These are phyloP conservation scores for Penicillium occitanis DNA, from an alignment of 2,329 filamentous ascomycete species.

Conservation along the genomic window DNA sequence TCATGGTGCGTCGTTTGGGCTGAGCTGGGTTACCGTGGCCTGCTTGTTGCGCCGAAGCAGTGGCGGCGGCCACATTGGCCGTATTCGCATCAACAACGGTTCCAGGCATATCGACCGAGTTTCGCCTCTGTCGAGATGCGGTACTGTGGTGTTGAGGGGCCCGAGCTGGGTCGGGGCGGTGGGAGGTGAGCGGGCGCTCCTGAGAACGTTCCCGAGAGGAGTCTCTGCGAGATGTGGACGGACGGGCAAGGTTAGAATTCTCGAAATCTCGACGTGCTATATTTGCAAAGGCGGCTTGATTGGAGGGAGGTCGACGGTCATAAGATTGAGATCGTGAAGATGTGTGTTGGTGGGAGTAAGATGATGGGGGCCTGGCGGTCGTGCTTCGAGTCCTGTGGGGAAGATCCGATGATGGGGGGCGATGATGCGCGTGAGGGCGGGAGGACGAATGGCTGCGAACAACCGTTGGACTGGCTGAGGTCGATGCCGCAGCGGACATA, in stretches of 20 bases:
- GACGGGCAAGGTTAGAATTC: constrained; percentile 63
- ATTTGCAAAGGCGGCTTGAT: constrained; percentile 51
- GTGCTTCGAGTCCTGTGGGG: constrained; percentile 50
- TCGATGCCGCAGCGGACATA: constrained; percentile 49
- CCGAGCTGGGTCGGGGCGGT: constrained; percentile 58
- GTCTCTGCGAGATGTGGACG: constrained; percentile 59
- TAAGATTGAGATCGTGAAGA: constrained; percentile 43
- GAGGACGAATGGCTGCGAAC: constrained; percentile 53
- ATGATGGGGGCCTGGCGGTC: constrained; percentile 41
- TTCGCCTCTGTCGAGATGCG: constrained; percentile 44
- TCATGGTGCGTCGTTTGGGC: constrained; percentile 68
- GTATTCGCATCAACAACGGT: constrained; percentile 55
- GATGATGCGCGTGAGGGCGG: constrained; percentile 43
- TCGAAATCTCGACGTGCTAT: constrained; percentile 71
- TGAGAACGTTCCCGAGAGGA: constrained; percentile 61
- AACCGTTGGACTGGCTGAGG: constrained; percentile 47
- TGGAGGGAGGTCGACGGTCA: constrained; percentile 49
- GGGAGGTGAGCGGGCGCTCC: constrained; percentile 42
- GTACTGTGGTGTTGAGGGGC: constrained; percentile 40
- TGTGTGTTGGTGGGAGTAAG: constrained; percentile 31
- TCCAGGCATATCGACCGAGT: constrained; percentile 47
- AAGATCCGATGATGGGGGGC: constrained; percentile 42
- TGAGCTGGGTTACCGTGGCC: constrained; percentile 40
- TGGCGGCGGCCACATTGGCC: constrained; percentile 55
- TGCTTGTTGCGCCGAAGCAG: constrained; percentile 53